Percentiles rank a stretch among this genome's conserved stretches.
Evolutionary conservation across 1,284 basidiomycete species (phyloP).

Genomic region (Rhodotorula sp.): DNA sequence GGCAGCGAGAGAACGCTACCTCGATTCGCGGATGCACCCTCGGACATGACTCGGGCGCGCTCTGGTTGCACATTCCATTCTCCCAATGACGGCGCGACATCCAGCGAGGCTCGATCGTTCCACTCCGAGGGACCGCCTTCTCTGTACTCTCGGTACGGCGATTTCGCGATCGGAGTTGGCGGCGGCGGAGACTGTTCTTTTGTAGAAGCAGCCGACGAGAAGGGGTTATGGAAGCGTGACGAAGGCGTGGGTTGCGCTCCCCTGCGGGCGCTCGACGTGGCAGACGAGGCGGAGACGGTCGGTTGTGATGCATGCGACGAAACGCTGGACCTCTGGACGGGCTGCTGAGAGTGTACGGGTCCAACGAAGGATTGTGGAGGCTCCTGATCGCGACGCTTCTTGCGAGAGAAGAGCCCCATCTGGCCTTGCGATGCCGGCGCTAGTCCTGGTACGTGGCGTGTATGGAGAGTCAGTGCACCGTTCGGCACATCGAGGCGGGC

Average conservation of each 20-base stretch:
- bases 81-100: not conserved
- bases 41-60: slow-evolving; percentile 12
- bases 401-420: slow-evolving; percentile 29
- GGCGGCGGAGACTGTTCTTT: not conserved
- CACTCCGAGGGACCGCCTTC: slow-evolving; percentile 6
- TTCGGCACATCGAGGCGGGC: not conserved
- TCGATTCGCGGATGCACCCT: not conserved
- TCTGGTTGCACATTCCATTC: not conserved
- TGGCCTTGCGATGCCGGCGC: not conserved
- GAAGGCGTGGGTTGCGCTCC: not conserved
- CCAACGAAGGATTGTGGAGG: not conserved
- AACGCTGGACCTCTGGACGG: not conserved
- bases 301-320: not conserved
- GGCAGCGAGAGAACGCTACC: slow-evolving; percentile 24
- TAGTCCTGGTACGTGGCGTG: not conserved
- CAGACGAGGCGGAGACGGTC: not conserved
- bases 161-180: not conserved
- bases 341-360: not conserved
- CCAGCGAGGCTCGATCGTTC: not conserved
- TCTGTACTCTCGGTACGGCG: not conserved
- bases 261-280: not conserved
- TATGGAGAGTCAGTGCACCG: not conserved
- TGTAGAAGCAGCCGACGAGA: not conserved
- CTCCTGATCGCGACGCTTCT: slow-evolving; percentile 20
- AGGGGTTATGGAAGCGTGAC: slow-evolving; percentile 4